Evolutionary conservation across 257 asterid species (phyloP), one percentile per base, ranked within the genome.

Genomic region (Cinchona pubescens): DNA sequence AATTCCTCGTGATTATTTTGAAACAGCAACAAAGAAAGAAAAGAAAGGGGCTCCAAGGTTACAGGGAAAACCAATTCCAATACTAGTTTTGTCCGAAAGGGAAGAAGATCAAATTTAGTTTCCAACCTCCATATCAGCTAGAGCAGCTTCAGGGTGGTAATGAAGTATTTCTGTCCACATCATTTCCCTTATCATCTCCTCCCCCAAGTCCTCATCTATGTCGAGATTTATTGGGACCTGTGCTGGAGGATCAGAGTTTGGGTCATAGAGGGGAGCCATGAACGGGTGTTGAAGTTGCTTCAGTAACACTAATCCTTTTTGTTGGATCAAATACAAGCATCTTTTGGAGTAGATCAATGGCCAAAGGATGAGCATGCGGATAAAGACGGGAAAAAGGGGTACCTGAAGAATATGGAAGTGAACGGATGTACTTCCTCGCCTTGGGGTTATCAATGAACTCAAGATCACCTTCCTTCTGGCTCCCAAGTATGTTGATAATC

Each of bases 291-390:
- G 76, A 61, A 79, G 83, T n/a, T 23, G 83, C 83, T 34, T 74
- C 78, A 3, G 43, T 69, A 18, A 75, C 76, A n/a, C 83, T 61
- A 67, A 79, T 79, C 79, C 83, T 79, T 51, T 74, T 79, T 29
- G 83, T 74, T 14, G 83, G 83, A 71, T 79, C 82, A 25, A 74
- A 79, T 19, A 79, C 79, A 27, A 79, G 78, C 82, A 79, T 79
- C 76, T 75, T 79, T 40, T 79, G 83, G 37, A 79, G 64, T 43
- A 79, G 76, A 74, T 79, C 83, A 38, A 79, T 68, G 34, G 79
- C 83, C 76, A 67, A 7, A 16, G 79, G 79, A 75, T 69, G 73
- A 40, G 83, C 83, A 46, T 43, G 59, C 3, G 79, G 76, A 55
- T 79, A 79, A 55, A 79, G 71, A 32, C 76, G 83, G 19, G 71